phyloP scores from a whole-genome alignment of 208 protist species.

The Crithidia bombi region DNA sequence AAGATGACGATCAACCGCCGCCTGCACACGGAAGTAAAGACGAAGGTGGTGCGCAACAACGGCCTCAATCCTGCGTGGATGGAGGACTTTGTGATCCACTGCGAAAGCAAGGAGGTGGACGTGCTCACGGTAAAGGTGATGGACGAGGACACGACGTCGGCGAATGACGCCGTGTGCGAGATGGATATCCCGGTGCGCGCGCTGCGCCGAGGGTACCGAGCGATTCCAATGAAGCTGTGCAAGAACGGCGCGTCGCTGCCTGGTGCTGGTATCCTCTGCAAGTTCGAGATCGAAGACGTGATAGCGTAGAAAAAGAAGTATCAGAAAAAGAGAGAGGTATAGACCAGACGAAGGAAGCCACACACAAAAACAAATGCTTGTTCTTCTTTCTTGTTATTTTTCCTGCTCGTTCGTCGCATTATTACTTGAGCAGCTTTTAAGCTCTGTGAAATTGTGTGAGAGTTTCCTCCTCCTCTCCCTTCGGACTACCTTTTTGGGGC shows the following conservation, averaged over 20 bases:
- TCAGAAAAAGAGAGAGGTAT: not conserved
- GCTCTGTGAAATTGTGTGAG: no score
- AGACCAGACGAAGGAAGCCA: no score
- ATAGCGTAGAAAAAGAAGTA: not conserved
- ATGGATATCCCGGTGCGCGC: slow-evolving; percentile 44
- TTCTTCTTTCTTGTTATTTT: no score
- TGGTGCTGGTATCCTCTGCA: slow-evolving; percentile 46
- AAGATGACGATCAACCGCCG: slow-evolving; percentile 56
- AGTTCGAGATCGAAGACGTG: slow-evolving; percentile 42
- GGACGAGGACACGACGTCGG: slow-evolving; percentile 51
- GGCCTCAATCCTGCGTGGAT: slow-evolving; percentile 74
- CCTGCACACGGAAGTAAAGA: slow-evolving; percentile 33
- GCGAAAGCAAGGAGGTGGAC: slow-evolving; percentile 52
- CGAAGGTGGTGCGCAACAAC: slow-evolving; percentile 68
- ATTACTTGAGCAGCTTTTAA: no score
- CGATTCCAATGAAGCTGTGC: slow-evolving; percentile 62
- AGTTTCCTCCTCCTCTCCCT: no score
- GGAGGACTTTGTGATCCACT: slow-evolving; percentile 50
- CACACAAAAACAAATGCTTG: no score
- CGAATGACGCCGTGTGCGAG: slow-evolving; percentile 54
- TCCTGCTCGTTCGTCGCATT: no score
- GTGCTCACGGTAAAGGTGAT: slow-evolving; percentile 54
- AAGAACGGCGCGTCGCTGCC: slow-evolving; percentile 41
- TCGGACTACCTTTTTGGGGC: no score
- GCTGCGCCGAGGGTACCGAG: slow-evolving; percentile 50